phyloP scores from a whole-genome alignment of 2,329 filamentous ascomycete species.

The Didymella segeticola region DNA sequence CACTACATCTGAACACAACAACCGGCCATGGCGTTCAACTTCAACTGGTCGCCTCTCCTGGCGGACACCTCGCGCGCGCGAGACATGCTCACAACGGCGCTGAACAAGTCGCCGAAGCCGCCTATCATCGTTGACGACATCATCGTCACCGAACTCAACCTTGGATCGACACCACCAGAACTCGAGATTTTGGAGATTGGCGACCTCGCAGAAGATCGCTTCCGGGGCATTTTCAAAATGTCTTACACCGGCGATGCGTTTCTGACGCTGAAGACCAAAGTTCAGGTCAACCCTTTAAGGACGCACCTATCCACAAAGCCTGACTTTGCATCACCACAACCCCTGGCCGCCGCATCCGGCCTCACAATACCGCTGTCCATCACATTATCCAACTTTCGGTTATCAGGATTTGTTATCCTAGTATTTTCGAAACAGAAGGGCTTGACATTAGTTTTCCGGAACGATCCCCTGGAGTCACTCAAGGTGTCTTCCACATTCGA shows the following conservation, averaged over 20 bases:
- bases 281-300: slow-evolving; percentile 97
- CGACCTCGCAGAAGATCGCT: slow-evolving; percentile 94
- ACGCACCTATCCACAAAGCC: slow-evolving; percentile 93
- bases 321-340: slow-evolving; percentile 88
- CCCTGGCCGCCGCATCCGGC: slow-evolving; percentile 86
- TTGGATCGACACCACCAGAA: slow-evolving; percentile 92
- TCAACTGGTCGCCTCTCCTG: slow-evolving; percentile 99
- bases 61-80: slow-evolving; percentile 91
- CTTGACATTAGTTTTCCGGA: slow-evolving; percentile 93
- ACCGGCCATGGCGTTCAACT: slow-evolving; percentile 93
- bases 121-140: slow-evolving; percentile 99
- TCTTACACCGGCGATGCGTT: slow-evolving; percentile 95
- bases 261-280: slow-evolving; percentile 90
- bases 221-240: slow-evolving; percentile 99
- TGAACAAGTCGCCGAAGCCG: slow-evolving; percentile 97
- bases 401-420: slow-evolving; percentile 95
- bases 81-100: slow-evolving; percentile 89
- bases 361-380: slow-evolving; percentile 98
- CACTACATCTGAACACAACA: slow-evolving; percentile 2
- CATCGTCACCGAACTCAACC: slow-evolving; percentile 95
- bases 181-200: slow-evolving; percentile 98
- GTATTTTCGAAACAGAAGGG: slow-evolving; percentile 98
- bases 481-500: slow-evolving; percentile 99
- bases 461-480: slow-evolving; percentile 95
- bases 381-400: slow-evolving; percentile 90